Base-by-base conservation (phyloP, 768 basidiomycete species). In the Trametopsis cervina region DNA sequence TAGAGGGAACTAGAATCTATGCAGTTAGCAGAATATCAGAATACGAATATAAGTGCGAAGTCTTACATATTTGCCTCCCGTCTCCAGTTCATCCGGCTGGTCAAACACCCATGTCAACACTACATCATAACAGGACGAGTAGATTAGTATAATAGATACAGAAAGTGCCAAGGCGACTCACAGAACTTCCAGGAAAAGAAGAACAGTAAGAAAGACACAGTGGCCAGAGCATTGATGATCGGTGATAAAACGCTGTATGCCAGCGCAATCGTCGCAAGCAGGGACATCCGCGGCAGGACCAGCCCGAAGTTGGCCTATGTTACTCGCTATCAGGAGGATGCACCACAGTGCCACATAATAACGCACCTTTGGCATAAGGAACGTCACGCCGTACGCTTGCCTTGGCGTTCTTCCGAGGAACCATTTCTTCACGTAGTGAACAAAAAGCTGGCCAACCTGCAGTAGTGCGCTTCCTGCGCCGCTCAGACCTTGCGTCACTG, bases 401-500 rank as follows among this genome's bases (percentile, higher is more conserved):
- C 83, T 70, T 26, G 81, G 80, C 2, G 85, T 83, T n/a, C 78
- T 73, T 2, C 83, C 85, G 33, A 81, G 66, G 43, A 86, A 72
- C 69, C 78, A 75, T 53, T 83, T 77, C 54, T 76, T 76, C 44
- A 84, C 59, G 55, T 74, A 84, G 62, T 84, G 78, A 12, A 83
- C 46, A 4, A 75, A 51, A 7, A 86, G 60, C 6, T 74, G 70
- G 26, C 70, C 70, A 7, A 80, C 60, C 56, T 83, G 81, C 4
- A 77, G 67, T 23, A 84, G 65, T 7, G 75, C 75, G 20, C 66
- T 65, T 0, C 74, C 77, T 2, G 76, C 75, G 20, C 76, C 77
- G 20, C 74, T 66, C 27, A 78, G 60, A 39, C 77, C 77, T 57
- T 77, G 74, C 1, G 76, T 73, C 6, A 74, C 73, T 75, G 50